Conservation (phyloP, 1,284 basidiomycete genomes). For the Bjerkandera adusta region DNA sequence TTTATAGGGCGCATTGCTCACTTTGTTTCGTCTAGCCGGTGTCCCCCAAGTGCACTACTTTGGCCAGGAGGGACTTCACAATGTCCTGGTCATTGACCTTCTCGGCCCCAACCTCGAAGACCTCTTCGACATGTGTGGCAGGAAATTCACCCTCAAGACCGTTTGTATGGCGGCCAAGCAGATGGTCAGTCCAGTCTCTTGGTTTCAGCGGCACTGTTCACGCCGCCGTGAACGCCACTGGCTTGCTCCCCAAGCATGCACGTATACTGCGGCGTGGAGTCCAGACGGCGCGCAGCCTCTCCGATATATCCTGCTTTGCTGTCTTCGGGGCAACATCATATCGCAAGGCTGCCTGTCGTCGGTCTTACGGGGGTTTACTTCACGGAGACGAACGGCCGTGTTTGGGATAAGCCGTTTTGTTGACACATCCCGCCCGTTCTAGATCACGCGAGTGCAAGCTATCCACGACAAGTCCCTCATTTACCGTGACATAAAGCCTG, state of each 20-base stretch:
- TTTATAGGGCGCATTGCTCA: no score
- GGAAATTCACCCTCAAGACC: conserved; percentile 96
- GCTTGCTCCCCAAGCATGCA: no score
- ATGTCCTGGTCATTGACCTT: conserved; percentile 95
- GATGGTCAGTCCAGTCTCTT: conserved; percentile 68
- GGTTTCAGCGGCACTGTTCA: no score
- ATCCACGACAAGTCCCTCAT: conserved; percentile 99
- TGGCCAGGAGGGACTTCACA: conserved; percentile 97
- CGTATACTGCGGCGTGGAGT: no score
- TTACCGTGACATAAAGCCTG: conserved; percentile 98
- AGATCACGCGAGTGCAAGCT: conserved; percentile 96
- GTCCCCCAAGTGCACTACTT: conserved; percentile 99
- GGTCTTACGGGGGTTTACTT: background rate
- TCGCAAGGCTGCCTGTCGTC: background rate
- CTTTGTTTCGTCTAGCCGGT: conserved; percentile 62
- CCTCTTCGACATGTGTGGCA: conserved; percentile 97
- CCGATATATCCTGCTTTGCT: background rate
- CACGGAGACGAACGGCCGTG: no score
- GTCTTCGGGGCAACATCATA: background rate
- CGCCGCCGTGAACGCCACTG: background rate
- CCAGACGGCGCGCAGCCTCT: no score
- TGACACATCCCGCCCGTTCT: conserved; percentile 6
- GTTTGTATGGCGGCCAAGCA: conserved; percentile 99
- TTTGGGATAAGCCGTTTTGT: no score
- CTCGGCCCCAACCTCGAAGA: conserved; percentile 96